Evolutionary conservation across 1,284 basidiomycete genomes (phyloP), one percentile per base, ranked within the genome.

Genomic region (Mrakiaceae sp.): DNA sequence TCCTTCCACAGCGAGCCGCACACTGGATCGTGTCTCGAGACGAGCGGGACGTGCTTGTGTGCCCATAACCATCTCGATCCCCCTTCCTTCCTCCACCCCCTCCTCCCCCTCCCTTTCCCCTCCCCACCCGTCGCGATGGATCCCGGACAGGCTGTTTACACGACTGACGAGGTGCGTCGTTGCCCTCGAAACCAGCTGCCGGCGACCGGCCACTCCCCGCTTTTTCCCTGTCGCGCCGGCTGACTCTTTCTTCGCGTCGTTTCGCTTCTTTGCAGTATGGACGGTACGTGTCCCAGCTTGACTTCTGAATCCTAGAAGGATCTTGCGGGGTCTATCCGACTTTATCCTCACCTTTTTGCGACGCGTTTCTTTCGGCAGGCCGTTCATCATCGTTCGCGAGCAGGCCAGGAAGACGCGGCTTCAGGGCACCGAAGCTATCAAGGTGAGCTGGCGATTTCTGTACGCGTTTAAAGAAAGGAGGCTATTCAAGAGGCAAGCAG

Each of bases 311-410:
- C 50, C 58, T 47, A 11, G 7, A 10, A 14, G 47, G 48, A 42
- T 59, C 47, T 16, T 40, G 16, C 42, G 47, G 39, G 27, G 57
- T 44, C 44, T n/a, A 8, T 8, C 70, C 95, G 90, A 96, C 94
- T 78, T 16, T 48, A 27, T 27, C 27, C 27, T 27, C 27, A 27
- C 27, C 27, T 27, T 27, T 27, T 27, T 27, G 27, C 27, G 27
- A 27, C 39, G 53, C 14, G 42, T 46, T 12, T 7, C n/a, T 39
- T 39, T 58, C 40, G 93, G 94, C 58, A 82, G 93, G 58, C 95
- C 95, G 42, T 98, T 98, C 78, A 97, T 98, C 76, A 95, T 98
- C 76, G 83, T 97, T 67, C 84, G 93, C 58, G 95, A 98, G 74
- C 95, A 98, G 78, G 87, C 82, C 67, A 97, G 80, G 79, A 98